Base-by-base conservation (phyloP, 164 flowering plant genomes). In the Vitis rupestris region DNA sequence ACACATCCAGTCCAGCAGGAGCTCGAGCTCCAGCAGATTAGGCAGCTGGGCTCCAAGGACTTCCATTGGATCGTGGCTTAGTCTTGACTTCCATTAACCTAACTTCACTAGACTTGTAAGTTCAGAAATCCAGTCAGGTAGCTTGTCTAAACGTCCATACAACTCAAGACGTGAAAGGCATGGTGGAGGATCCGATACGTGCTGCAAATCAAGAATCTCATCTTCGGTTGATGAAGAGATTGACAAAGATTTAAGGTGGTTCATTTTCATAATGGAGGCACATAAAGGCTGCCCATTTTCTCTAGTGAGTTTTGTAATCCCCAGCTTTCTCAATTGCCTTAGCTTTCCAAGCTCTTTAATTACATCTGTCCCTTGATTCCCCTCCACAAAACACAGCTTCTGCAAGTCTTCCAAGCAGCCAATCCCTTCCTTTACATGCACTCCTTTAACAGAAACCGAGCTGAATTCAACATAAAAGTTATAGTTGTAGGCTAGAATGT, bases 61-160 rank as follows among this genome's bases (percentile, higher is more conserved):
- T 44, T 23, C 47, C 9, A 74, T 37, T 3, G 44, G 44, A 6
- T 37, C 44, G 44, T 37, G 44, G 44, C 44, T 6, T 3, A 37
- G 7, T 37, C 44, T 37, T 6, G 44, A 37, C 44, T 37, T 37
- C 44, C 44, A 37, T 37, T 4, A 37, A 37, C 44, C 44, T 37
- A 37, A 37, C 44, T 37, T 37, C 44, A 37, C 44, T 37, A 37
- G 44, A 6, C 44, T 37, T 37, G 8, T 37, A 7, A 74, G 65
- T 13, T n/a, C n/a, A 5, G 63, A 27, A 19, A 74, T 63, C 76
- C 72, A 74, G n/a, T 27, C 16, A 1, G 76, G 76, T 12, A 74
- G 19, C 50, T 49, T 57, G 3, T 14, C 51, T 19, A 74, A n/a
- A 47, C 27, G 53, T 27, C 76, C 76, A 2, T 31, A 8, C 5